Conservation (phyloP, 164 flowering plant genomes). For the Aristolochia contorta region DNA sequence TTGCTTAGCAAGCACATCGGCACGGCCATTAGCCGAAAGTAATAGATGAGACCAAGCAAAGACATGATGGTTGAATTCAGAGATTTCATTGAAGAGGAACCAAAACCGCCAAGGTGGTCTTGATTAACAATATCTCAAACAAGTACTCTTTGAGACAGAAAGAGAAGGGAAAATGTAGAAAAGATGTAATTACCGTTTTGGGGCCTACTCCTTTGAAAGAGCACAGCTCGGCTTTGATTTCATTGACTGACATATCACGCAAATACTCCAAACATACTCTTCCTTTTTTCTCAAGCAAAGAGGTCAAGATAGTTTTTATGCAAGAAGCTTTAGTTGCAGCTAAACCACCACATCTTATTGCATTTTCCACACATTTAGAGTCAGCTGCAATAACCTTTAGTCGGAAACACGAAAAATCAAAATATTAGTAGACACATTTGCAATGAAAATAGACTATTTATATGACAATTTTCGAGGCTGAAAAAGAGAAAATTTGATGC, state of each 20-base stretch:
- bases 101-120: no score
- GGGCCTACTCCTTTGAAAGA: slow-evolving; percentile 86
- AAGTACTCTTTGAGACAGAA: no score
- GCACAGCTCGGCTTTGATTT: slow-evolving; percentile 76
- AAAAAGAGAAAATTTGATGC: no score
- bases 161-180: neutral
- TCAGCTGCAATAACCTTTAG: slow-evolving; percentile 73
- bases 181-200: slow-evolving; percentile 52
- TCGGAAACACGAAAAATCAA: slow-evolving; percentile 7
- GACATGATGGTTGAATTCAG: no score
- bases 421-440: neutral
- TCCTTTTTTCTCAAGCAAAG: slow-evolving; percentile 55
- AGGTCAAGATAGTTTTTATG: slow-evolving; percentile 54
- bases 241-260: slow-evolving; percentile 52
- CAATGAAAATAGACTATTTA: neutral
- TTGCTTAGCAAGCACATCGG: no score
- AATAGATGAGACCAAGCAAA: no score
- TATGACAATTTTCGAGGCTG: neutral
- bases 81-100: no score
- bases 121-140: neutral
- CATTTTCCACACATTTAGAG: slow-evolving; percentile 46
- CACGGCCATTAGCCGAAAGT: no score
- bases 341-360: slow-evolving; percentile 88
- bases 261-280: slow-evolving; percentile 77
- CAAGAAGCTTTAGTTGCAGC: slow-evolving; percentile 77